Percentiles rank a stretch among this genome's conserved stretches.
phyloP scores from a whole-genome alignment of 2,329 filamentous ascomycete genomes.

The Colletotrichum sp. region DNA sequence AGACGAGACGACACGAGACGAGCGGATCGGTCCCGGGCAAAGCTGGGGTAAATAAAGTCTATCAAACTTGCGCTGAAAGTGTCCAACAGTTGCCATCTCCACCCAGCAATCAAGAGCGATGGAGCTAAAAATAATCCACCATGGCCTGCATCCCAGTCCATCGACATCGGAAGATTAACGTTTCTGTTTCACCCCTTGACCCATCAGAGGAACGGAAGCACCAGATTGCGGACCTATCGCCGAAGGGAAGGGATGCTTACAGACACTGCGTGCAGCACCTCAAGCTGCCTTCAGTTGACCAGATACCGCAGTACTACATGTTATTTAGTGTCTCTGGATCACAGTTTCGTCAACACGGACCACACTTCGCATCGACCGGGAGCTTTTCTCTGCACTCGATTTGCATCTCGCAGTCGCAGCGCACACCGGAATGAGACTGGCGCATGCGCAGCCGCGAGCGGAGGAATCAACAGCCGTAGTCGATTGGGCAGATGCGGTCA shows the following conservation, averaged over 20 bases:
- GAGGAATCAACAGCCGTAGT: neutral
- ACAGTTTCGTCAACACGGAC: neutral
- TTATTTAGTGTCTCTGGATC: neutral
- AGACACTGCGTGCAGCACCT: neutral
- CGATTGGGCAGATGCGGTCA: neutral
- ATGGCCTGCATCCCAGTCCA: slow-evolving; percentile 16
- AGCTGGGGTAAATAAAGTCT: slow-evolving; percentile 17
- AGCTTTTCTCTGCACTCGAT: neutral
- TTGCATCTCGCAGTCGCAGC: slow-evolving; percentile 5
- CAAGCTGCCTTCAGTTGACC: neutral
- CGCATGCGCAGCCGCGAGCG: neutral
- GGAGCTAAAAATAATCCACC: slow-evolving; percentile 21
- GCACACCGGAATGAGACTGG: neutral
- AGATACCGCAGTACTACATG: neutral
- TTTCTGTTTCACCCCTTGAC: slow-evolving; percentile 20
- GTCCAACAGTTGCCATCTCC: neutral
- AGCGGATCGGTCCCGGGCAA: slow-evolving; percentile 16
- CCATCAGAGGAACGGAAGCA: slow-evolving; percentile 17
- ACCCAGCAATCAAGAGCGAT: neutral
- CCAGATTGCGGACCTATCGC: neutral
- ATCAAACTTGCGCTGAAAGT: neutral
- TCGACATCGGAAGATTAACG: slow-evolving; percentile 23
- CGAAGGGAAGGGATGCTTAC: neutral
- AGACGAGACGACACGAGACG: slow-evolving; percentile 15
- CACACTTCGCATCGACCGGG: neutral